phyloP scores from a whole-genome alignment of 805 yeast genomes.

The Pichia rugopelliculosa region DNA sequence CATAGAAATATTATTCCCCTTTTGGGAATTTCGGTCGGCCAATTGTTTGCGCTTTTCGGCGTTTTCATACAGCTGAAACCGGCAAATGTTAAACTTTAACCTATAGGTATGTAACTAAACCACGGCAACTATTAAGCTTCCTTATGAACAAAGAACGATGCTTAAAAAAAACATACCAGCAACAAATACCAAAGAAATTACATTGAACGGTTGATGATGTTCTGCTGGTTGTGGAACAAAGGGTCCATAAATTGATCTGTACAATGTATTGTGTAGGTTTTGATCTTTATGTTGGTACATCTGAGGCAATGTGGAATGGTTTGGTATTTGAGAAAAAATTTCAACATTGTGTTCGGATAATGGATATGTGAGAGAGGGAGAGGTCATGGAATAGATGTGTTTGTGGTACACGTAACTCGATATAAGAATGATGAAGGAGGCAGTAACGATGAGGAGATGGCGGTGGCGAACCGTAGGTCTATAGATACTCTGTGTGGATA shows the following conservation, averaged over 20 bases:
- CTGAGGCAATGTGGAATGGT: neutral
- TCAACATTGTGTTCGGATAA: constrained; percentile 5
- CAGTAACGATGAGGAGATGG: neutral
- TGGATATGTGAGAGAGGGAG: constrained; percentile 1
- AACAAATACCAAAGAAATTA: constrained; percentile 1
- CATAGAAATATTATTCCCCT: neutral
- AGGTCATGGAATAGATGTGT: neutral
- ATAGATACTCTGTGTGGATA: neutral
- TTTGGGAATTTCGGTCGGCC: neutral
- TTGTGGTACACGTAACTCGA: neutral
- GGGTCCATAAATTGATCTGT: constrained; percentile 3
- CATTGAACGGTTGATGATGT: constrained; percentile 1
- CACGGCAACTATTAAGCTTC: too few species aligned
- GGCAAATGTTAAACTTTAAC: too few species aligned
- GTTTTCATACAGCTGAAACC: too few species aligned
- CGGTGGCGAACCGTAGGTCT: neutral
- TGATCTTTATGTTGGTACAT: neutral
- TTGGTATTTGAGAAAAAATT: neutral
- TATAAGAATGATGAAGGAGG: neutral
- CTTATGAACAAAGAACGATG: neutral
- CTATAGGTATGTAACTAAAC: too few species aligned
- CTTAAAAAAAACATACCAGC: neutral
- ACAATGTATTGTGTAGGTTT: neutral
- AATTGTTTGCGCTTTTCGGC: neutral
- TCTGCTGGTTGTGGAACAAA: constrained; percentile 4